These are phyloP conservation scores for Nepenthes gracilis DNA, from an alignment of 148 eudicot species.

Conservation along the genomic window DNA sequence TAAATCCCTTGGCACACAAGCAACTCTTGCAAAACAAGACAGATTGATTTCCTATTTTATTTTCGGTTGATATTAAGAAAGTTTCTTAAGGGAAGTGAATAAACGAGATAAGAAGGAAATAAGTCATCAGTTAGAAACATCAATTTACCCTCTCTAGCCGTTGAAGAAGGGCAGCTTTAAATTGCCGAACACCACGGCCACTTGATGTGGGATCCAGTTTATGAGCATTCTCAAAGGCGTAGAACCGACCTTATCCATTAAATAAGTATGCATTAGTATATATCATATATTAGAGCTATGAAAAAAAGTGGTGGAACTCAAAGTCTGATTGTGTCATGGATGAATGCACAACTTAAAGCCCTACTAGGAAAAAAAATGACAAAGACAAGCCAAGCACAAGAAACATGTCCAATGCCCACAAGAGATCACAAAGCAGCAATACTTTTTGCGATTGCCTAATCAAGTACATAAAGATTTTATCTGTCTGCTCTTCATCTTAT, in stretches of 20 bases:
- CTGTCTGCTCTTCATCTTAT: too few species aligned
- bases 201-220: conserved; percentile 63
- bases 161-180: conserved; percentile 62
- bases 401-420: too few species aligned
- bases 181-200: conserved; percentile 74
- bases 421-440: too few species aligned
- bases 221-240: conserved; percentile 69
- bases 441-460: too few species aligned
- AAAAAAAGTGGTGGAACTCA: background rate
- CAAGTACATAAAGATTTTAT: too few species aligned
- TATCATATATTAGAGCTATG: background rate
- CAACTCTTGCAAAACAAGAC: too few species aligned
- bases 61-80: too few species aligned
- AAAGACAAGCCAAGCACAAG: too few species aligned
- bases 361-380: too few species aligned
- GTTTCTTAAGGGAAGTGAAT: background rate
- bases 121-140: background rate
- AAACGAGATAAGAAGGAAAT: background rate
- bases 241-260: conserved; percentile 39
- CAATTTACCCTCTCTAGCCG: conserved; percentile 47
- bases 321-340: background rate
- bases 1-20: too few species aligned
- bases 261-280: background rate
- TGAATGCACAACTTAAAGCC: too few species aligned
- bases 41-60: too few species aligned